Evolutionary conservation across 768 basidiomycete species (phyloP).

Genomic region (Kwoniella europaea): DNA sequence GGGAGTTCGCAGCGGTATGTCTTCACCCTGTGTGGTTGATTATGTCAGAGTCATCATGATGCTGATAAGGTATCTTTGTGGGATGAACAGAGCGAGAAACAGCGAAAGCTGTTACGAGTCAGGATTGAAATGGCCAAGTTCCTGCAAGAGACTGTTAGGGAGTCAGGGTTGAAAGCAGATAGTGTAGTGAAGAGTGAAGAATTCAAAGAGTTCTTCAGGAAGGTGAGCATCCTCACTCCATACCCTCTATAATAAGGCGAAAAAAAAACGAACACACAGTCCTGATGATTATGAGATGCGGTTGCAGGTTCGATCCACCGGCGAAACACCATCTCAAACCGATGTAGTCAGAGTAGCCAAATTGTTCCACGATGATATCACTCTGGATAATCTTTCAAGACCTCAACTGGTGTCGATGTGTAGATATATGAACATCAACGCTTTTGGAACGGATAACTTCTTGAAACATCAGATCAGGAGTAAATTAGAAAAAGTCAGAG

Average conservation of each 20-base stretch:
- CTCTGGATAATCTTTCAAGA: slow-evolving; percentile 94
- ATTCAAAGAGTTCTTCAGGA: slow-evolving; percentile 99
- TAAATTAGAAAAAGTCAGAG: slow-evolving; percentile 77
- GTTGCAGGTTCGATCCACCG: slow-evolving; percentile 84
- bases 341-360: slow-evolving; percentile 95
- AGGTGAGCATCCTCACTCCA: slow-evolving; percentile 63
- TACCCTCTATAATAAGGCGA: too few relatives aligned
- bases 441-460: slow-evolving; percentile 98
- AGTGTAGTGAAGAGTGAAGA: slow-evolving; percentile 87
- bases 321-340: slow-evolving; percentile 83
- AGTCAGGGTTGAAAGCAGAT: slow-evolving; percentile 90
- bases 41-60: background rate
- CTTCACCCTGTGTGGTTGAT: background rate
- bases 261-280: background rate
- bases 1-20: slow-evolving; percentile 88
- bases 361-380: slow-evolving; percentile 96
- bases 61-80: background rate
- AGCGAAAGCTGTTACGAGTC: slow-evolving; percentile 90
- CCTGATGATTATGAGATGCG: background rate
- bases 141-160: slow-evolving; percentile 93
- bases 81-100: slow-evolving; percentile 81
- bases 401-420: slow-evolving; percentile 99
- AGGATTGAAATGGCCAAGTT: slow-evolving; percentile 99
- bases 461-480: slow-evolving; percentile 87
- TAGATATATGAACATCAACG: slow-evolving; percentile 96